Percentiles rank a stretch among this genome's conserved stretches.
Conservation (phyloP, 345 rosid species). For the Ceriops zippeliana region DNA sequence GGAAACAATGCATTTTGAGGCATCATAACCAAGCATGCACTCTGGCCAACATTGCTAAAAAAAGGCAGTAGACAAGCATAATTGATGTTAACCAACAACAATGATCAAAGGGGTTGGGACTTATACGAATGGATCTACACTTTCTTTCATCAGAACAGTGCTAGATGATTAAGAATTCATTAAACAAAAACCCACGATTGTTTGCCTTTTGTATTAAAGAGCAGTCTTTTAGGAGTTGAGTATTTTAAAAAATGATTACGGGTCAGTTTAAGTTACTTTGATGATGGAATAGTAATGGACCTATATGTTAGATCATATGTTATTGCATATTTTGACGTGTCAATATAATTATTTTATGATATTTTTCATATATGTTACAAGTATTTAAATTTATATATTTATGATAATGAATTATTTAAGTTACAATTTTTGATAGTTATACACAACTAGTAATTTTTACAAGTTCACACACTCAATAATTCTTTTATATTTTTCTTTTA, state of each 20-base stretch:
- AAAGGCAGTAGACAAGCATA: constrained; percentile 32
- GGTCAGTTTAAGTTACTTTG: background rate
- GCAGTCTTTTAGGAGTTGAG: constrained; percentile 22
- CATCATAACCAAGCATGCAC: constrained; percentile 44
- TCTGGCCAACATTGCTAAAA: constrained; percentile 29
- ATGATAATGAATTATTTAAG: too few species aligned
- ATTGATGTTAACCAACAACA: constrained; percentile 29
- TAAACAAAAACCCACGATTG: constrained; percentile 21
- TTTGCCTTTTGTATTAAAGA: constrained; percentile 29
- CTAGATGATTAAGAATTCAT: constrained; percentile 14
- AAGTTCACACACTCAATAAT: too few species aligned
- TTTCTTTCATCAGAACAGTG: constrained; percentile 26
- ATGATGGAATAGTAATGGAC: constrained; percentile 1
- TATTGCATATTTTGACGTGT: too few species aligned
- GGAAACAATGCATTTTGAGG: constrained; percentile 12
- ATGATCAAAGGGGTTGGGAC: constrained; percentile 26
- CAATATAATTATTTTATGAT: too few species aligned
- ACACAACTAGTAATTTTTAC: too few species aligned
- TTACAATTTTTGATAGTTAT: too few species aligned
- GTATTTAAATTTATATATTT: too few species aligned
- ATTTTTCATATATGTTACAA: too few species aligned
- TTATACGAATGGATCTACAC: constrained; percentile 26
- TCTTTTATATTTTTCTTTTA: too few species aligned
- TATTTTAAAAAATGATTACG: constrained; percentile 14
- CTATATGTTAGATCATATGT: too few species aligned